Evolutionary conservation across 1,284 basidiomycete species (phyloP).

Genomic region (Wolfiporia cocos): DNA sequence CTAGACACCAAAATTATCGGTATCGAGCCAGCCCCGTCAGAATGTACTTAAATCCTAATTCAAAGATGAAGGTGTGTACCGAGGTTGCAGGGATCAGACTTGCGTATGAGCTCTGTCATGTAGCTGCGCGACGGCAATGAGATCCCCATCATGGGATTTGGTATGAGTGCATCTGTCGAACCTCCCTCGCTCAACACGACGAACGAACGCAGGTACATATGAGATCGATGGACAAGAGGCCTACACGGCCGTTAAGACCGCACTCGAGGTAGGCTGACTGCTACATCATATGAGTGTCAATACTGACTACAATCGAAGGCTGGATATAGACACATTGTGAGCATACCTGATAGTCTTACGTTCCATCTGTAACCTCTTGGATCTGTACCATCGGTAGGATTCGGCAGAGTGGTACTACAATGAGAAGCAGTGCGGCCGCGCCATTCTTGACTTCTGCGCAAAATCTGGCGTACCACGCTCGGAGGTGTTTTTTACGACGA

Average conservation of each 20-base stretch:
- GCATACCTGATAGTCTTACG: too few relatives aligned
- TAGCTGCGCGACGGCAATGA: constrained; percentile 56
- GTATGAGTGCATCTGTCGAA: constrained; percentile 25
- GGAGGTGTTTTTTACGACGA: constrained; percentile 65
- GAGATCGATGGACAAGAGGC: constrained; percentile 55
- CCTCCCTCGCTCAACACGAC: too few relatives aligned
- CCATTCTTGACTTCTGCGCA: constrained; percentile 52
- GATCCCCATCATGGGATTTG: constrained; percentile 63
- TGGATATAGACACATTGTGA: constrained; percentile 63
- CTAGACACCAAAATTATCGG: too few relatives aligned
- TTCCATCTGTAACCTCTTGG: constrained; percentile 4
- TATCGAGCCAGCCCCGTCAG: too few relatives aligned
- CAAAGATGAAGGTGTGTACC: constrained; percentile 11
- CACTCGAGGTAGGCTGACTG: constrained; percentile 46
- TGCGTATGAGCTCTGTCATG: neutral
- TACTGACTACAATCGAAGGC: constrained; percentile 29
- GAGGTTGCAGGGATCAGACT: neutral
- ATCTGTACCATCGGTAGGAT: constrained; percentile 36
- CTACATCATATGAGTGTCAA: neutral
- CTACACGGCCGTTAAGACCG: constrained; percentile 52
- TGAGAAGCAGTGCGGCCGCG: constrained; percentile 55
- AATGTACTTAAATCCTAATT: constrained; percentile 3
- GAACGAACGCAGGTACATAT: constrained; percentile 64
- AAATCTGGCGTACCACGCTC: constrained; percentile 40
- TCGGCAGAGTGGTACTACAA: constrained; percentile 67